These are phyloP conservation scores for Biscutella laevigata DNA, from an alignment of 441 rosid species.

Conservation along the genomic window DNA sequence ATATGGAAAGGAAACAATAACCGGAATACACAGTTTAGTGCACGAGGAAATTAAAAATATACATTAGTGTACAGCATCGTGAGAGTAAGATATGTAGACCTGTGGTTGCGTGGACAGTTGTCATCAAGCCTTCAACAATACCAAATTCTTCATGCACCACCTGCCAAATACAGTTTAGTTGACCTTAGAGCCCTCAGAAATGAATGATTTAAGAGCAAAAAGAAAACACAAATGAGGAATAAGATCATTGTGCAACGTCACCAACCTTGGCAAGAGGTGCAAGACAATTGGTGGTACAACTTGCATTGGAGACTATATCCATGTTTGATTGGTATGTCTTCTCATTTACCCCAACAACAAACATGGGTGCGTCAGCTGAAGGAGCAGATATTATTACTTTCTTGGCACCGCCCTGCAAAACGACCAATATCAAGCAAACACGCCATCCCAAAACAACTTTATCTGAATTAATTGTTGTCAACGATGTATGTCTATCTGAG, in stretches of 20 bases:
- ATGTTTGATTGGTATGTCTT: conserved; percentile 66
- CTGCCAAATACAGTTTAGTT: conserved; percentile 31
- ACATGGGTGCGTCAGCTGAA: conserved; percentile 98
- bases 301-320: conserved; percentile 95
- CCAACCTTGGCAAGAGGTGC: conserved; percentile 98
- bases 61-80: conserved; percentile 2
- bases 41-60: neutral
- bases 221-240: neutral
- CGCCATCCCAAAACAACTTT: neutral
- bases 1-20: conserved; percentile 15
- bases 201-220: neutral
- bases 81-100: conserved; percentile 35
- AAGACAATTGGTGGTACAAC: conserved; percentile 98
- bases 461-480: neutral
- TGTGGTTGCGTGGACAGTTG: conserved; percentile 98
- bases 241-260: neutral
- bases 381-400: conserved; percentile 98
- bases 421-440: conserved; percentile 13
- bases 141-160: conserved; percentile 98
- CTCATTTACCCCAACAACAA: conserved; percentile 96
- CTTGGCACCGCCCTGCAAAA: conserved; percentile 79
- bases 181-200: neutral
- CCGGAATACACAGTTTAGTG: conserved; percentile 1
- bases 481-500: neutral
- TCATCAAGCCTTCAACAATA: conserved; percentile 92